These are phyloP conservation scores for Ustilago trichophora DNA, from an alignment of 1,284 basidiomycete species.

Conservation along the genomic window DNA sequence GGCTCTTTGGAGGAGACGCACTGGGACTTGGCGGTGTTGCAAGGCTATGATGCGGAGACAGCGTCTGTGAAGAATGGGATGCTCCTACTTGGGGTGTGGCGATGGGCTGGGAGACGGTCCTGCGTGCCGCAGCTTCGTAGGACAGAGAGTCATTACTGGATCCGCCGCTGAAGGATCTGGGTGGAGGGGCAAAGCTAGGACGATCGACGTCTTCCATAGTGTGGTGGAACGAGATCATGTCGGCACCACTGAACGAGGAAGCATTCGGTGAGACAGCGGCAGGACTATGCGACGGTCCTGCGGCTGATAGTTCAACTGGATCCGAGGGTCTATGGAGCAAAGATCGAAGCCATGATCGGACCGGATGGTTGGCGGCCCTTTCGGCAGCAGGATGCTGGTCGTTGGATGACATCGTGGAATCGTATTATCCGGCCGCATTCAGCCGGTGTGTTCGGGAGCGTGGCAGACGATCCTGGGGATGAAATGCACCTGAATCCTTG, in stretches of 20 bases:
- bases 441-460: not conserved
- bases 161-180: slow-evolving; percentile 38
- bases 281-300: not conserved
- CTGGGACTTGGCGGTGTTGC: slow-evolving; percentile 8
- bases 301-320: not conserved
- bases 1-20: slow-evolving; percentile 18
- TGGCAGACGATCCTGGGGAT: too few relatives aligned
- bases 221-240: slow-evolving; percentile 49
- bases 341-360: slow-evolving; percentile 34
- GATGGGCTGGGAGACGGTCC: slow-evolving; percentile 25
- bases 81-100: slow-evolving; percentile 6
- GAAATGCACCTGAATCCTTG: too few relatives aligned
- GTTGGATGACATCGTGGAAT: slow-evolving; percentile 5
- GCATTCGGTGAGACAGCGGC: not conserved
- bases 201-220: slow-evolving; percentile 29
- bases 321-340: slow-evolving; percentile 18
- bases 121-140: slow-evolving; percentile 16
- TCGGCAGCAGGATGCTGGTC: slow-evolving; percentile 6
- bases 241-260: not conserved
- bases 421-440: not conserved
- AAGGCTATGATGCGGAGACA: not conserved
- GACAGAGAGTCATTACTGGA: slow-evolving; percentile 14
- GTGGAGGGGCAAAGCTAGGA: slow-evolving; percentile 21
- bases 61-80: slow-evolving; percentile 1
- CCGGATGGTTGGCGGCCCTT: slow-evolving; percentile 7